Conservation (phyloP, 345 rosid species). For the Citrus trifoliata region DNA sequence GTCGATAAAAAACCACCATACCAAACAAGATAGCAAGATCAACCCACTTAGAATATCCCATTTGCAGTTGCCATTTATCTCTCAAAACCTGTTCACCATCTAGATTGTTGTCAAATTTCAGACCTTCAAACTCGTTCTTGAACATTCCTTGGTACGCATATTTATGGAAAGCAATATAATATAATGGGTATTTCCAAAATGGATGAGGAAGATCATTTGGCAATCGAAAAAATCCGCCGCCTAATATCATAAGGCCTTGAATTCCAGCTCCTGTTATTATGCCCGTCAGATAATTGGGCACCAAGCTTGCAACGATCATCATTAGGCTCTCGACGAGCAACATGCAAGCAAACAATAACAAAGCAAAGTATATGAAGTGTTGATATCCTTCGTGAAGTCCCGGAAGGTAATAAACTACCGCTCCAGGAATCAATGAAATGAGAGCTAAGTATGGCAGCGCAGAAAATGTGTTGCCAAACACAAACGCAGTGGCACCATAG, state of each 20-base stretch:
- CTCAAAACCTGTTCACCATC: slow-evolving; percentile 25
- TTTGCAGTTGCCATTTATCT: slow-evolving; percentile 36
- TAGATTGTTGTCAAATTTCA: slow-evolving; percentile 13
- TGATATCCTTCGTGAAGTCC: slow-evolving; percentile 36
- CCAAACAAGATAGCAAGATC: slow-evolving; percentile 40
- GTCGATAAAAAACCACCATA: slow-evolving; percentile 37
- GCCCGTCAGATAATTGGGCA: slow-evolving; percentile 53
- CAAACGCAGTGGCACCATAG: slow-evolving; percentile 38
- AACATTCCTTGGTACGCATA: slow-evolving; percentile 46
- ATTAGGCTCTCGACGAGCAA: slow-evolving; percentile 51
- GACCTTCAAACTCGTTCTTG: too few relatives aligned
- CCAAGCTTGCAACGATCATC: slow-evolving; percentile 50
- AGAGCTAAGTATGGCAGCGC: slow-evolving; percentile 37
- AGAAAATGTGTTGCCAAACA: slow-evolving; percentile 44
- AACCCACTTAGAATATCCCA: slow-evolving; percentile 52
- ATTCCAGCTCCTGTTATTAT: slow-evolving; percentile 51
- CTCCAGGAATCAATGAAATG: slow-evolving; percentile 43
- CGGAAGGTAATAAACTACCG: slow-evolving; percentile 27
- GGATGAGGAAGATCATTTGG: slow-evolving; percentile 41
- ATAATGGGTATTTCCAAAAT: slow-evolving; percentile 45
- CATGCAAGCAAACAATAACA: slow-evolving; percentile 34
- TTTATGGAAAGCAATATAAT: slow-evolving; percentile 47
- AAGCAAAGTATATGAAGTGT: slow-evolving; percentile 34
- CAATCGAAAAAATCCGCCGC: slow-evolving; percentile 48
- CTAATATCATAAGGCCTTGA: slow-evolving; percentile 47